Evolutionary conservation across 441 rosid species (phyloP), one percentile per base, ranked within the genome.

Genomic region (Eruca vesicaria): DNA sequence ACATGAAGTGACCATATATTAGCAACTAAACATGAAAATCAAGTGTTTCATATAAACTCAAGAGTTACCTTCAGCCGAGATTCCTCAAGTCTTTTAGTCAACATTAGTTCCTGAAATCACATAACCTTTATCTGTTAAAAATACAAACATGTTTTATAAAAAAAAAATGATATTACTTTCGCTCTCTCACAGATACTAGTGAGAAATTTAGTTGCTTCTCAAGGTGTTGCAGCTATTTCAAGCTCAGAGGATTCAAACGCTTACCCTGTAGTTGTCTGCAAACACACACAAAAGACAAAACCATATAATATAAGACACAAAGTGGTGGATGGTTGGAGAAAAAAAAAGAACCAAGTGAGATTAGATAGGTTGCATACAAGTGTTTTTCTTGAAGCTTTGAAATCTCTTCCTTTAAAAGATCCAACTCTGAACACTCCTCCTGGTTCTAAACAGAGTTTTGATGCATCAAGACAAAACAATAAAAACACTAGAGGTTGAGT

Each of bases 171-270:
- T 53, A 26, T 0, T 31, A 31, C 95, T 92, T 94, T 74, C 78
- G 88, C 83, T 87, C 95, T 83, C 87, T 90, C 59, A 92, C 95
- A 41, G 88, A 85, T 16, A 77, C 68, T 75, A 92, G 74, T 0
- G 91, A 87, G 38, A 84, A 92, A 63, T 75, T 82, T 35, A 90
- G 72, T 80, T 92, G 86, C 67, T 90, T 85, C 78, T 94, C 97
- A n/a, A 94, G 89, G 33, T 76, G 85, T 80, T 88, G 97, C 80
- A 92, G 69, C 62, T 92, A 93, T 74, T 90, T 90, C 66, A 90
- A 79, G 85, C 82, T 82, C 88, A 92, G 53, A 64, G 80, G 81
- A 66, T 69, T 79, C 75, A 94, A 80, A 69, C 89, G 89, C 82
- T 88, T 85, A 15, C 97, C 98, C 66, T 80, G 80, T 3, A 94